Base-by-base conservation (phyloP, 192 early-diverging fungal genomes). In the Lobulomyces angularis region DNA sequence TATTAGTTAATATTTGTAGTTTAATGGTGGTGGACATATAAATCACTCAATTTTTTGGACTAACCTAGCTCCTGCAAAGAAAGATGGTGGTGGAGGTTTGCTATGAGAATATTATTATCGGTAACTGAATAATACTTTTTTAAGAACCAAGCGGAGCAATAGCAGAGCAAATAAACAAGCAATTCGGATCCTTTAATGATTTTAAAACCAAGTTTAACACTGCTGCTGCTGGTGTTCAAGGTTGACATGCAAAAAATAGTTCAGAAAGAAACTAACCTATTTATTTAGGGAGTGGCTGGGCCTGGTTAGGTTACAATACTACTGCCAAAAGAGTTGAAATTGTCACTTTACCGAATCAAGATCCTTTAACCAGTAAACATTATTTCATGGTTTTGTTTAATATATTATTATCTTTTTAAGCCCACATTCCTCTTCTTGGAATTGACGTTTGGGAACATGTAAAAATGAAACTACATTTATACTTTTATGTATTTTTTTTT, bases 31-130 rank as follows among this genome's bases (percentile, higher is more conserved):
- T 42, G n/a, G 82, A 12, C 83, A 83, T 45, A 77, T 86, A 58
- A 92, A 92, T 68, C 85, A 88, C 64, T 70, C 70, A 43, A 77
- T 97, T 34, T 97, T 92, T 76, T 97, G 92, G 92, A 71, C 74
- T 51, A 92, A 92, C 64, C 75, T 97, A 45, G 80, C 83, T 12
- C 82, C 89, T 24, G 77, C 74, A 47, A 79, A 67, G 33, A 53
- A 74, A 35, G 86, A 84, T 33, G 83, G 87, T 23, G 88, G 86
- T 18, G 72, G 83, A 37, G n/a, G n/a, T n/a, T n/a, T n/a, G n/a
- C n/a, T n/a, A n/a, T n/a, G n/a, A n/a, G n/a, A n/a, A n/a, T n/a
- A n/a, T n/a, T n/a, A n/a, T 5, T 55, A 27, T 27, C 5, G 17
- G 6, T 4, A 14, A 30, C 2, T 20, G 7, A 18, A 17, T 24